Conservation (phyloP, 2,329 filamentous ascomycete genomes). For the Scedosporium boydii region DNA sequence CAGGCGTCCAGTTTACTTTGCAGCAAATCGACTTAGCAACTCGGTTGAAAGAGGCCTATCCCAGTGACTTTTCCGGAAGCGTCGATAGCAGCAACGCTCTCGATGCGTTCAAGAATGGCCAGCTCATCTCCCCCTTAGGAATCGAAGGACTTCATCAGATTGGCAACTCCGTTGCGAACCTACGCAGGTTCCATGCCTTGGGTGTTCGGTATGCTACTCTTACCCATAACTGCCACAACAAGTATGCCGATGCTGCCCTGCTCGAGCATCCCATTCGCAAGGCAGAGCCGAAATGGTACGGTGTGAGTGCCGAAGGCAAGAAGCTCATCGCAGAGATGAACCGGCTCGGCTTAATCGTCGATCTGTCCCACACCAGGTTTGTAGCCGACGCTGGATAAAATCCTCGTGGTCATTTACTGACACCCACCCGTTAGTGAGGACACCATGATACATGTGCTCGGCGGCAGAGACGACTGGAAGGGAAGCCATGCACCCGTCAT, state of each 20-base stretch:
- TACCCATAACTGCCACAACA: constrained; percentile 90
- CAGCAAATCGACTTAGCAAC: constrained; percentile 67
- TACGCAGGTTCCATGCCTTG: constrained; percentile 66
- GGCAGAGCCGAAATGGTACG: constrained; percentile 54
- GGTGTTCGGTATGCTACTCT: constrained; percentile 83
- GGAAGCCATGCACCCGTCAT: constrained; percentile 76
- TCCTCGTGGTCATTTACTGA: neutral
- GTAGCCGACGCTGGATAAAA: constrained; percentile 13
- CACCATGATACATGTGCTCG: constrained; percentile 78
- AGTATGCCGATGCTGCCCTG: constrained; percentile 76
- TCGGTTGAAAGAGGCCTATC: constrained; percentile 54
- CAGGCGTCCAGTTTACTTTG: constrained; percentile 57
- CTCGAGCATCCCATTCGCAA: constrained; percentile 39
- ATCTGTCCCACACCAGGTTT: constrained; percentile 60
- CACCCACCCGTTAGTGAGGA: constrained; percentile 40
- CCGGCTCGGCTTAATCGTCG: constrained; percentile 86
- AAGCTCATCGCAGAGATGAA: constrained; percentile 82
- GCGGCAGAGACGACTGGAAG: constrained; percentile 50
- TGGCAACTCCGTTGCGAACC: constrained; percentile 67
- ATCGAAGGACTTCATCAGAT: constrained; percentile 91
- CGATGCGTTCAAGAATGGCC: constrained; percentile 47
- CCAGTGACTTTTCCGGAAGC: constrained; percentile 57
- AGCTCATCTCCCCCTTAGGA: constrained; percentile 68
- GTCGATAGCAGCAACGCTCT: constrained; percentile 52
- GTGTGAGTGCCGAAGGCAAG: constrained; percentile 62